Evolutionary conservation across 75 land plant species (phyloP).

Genomic region (Picea glauca): DNA sequence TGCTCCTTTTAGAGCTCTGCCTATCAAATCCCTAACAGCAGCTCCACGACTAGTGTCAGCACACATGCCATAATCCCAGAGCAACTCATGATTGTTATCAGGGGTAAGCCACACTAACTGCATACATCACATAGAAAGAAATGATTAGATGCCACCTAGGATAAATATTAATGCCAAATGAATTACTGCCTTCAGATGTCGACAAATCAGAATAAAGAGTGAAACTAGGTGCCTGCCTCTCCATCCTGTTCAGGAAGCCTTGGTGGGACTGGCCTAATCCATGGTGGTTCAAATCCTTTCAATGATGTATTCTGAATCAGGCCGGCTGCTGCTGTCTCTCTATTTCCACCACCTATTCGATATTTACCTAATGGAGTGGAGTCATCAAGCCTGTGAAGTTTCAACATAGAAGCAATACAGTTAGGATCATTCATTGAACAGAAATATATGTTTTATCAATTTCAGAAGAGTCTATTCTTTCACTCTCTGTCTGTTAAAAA

Average conservation of each 20-base stretch:
- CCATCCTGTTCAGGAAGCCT: slow-evolving; percentile 76
- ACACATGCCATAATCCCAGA: slow-evolving; percentile 97
- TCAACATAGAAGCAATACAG: slow-evolving; percentile 8
- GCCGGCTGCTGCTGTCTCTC: slow-evolving; percentile 64
- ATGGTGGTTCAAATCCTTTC: slow-evolving; percentile 78
- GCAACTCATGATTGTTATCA: slow-evolving; percentile 81
- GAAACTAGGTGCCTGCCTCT: slow-evolving; percentile 46
- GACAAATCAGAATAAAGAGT: neutral
- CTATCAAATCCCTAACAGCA: slow-evolving; percentile 83
- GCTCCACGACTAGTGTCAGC: slow-evolving; percentile 93
- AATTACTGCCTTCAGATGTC: slow-evolving; percentile 6
- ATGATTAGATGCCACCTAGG: neutral
- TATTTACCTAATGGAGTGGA: slow-evolving; percentile 42
- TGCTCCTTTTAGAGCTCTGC: slow-evolving; percentile 82
- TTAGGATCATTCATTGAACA: slow-evolving; percentile 7
- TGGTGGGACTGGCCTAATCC: slow-evolving; percentile 95
- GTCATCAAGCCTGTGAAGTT: slow-evolving; percentile 44
- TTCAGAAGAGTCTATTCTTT: too few relatives aligned
- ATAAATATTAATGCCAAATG: neutral
- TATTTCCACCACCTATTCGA: slow-evolving; percentile 66
- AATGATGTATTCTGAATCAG: slow-evolving; percentile 55
- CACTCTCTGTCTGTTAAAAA: neutral
- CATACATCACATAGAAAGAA: neutral
- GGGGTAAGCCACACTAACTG: slow-evolving; percentile 90
- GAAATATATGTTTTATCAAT: neutral